Evolutionary conservation across 441 rosid genomes (phyloP).

Genomic region (Kokia cookei): DNA sequence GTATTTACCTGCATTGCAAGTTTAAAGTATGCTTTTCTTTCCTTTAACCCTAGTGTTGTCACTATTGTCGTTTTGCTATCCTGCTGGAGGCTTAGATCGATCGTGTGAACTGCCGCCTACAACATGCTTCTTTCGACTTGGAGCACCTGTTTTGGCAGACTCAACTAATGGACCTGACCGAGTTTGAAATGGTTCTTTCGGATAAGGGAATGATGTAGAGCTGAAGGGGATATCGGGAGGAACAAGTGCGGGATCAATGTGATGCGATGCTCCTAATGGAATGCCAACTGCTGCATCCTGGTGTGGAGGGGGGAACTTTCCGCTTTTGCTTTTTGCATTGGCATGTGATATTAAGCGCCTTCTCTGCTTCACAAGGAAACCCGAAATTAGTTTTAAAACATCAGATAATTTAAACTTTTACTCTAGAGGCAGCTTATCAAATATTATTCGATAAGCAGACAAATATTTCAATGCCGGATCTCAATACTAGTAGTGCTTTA

Average conservation of each 20-base stretch:
- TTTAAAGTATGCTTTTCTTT: constrained; percentile 47
- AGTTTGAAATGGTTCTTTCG: constrained; percentile 67
- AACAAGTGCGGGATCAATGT: constrained; percentile 57
- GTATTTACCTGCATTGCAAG: background rate
- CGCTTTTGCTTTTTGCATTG: constrained; percentile 98
- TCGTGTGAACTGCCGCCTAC: constrained; percentile 14
- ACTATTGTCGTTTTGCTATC: constrained; percentile 33
- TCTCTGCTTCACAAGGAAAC: constrained; percentile 43
- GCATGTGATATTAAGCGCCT: constrained; percentile 84
- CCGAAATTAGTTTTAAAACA: background rate
- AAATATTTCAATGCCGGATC: background rate
- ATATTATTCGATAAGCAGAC: no score
- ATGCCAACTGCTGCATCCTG: constrained; percentile 85
- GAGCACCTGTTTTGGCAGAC: constrained; percentile 25
- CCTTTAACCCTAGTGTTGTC: constrained; percentile 43
- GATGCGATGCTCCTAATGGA: constrained; percentile 76
- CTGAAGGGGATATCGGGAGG: constrained; percentile 71
- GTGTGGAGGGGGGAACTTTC: constrained; percentile 97
- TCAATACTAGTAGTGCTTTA: background rate
- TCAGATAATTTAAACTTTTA: background rate
- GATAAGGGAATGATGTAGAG: constrained; percentile 59
- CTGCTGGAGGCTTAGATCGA: constrained; percentile 17
- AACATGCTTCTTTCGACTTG: constrained; percentile 53
- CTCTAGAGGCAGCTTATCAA: no score
- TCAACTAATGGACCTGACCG: constrained; percentile 93